Conservation (phyloP, 495 filamentous ascomycete species). For the Penicillium soppii region DNA sequence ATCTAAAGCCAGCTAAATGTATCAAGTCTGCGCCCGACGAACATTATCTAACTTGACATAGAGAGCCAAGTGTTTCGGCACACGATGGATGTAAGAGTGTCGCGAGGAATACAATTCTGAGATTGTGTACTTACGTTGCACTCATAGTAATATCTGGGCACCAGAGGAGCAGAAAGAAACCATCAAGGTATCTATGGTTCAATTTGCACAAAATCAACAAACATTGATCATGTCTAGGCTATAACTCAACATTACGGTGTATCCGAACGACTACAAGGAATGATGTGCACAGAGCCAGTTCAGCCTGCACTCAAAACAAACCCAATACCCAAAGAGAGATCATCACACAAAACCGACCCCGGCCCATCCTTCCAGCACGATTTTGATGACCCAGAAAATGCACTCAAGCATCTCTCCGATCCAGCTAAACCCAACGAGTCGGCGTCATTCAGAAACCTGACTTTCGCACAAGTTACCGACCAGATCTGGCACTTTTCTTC, state of each 20-base stretch:
- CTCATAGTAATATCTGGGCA: slow-evolving; percentile 66
- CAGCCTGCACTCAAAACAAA: slow-evolving; percentile 19
- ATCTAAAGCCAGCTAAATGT: neutral
- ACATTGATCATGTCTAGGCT: slow-evolving; percentile 15
- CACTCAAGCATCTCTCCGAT: slow-evolving; percentile 25
- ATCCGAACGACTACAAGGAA: slow-evolving; percentile 61
- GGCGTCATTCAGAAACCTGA: slow-evolving; percentile 30
- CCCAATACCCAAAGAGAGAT: slow-evolving; percentile 9
- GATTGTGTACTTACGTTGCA: slow-evolving; percentile 12
- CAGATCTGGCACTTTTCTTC: slow-evolving; percentile 68
- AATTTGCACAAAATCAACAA: neutral
- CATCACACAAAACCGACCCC: slow-evolving; percentile 17
- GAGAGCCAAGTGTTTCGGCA: slow-evolving; percentile 44
- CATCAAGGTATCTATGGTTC: slow-evolving; percentile 40
- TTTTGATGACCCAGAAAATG: slow-evolving; percentile 36
- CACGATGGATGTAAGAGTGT: slow-evolving; percentile 67
- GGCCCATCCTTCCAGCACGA: slow-evolving; percentile 10
- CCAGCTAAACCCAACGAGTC: slow-evolving; percentile 21
- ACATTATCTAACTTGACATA: slow-evolving; percentile 8
- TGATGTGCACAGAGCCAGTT: slow-evolving; percentile 62
- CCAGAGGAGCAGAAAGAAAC: slow-evolving; percentile 58
- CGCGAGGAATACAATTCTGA: neutral
- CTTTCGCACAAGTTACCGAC: slow-evolving; percentile 50
- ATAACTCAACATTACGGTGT: slow-evolving; percentile 60
- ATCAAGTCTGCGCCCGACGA: neutral